A percentile compares a stretch with the other conserved stretches of the same genome.
phyloP scores from a whole-genome alignment of 1,139 yeast genomes.

The Hyphopichia khmerensis region DNA sequence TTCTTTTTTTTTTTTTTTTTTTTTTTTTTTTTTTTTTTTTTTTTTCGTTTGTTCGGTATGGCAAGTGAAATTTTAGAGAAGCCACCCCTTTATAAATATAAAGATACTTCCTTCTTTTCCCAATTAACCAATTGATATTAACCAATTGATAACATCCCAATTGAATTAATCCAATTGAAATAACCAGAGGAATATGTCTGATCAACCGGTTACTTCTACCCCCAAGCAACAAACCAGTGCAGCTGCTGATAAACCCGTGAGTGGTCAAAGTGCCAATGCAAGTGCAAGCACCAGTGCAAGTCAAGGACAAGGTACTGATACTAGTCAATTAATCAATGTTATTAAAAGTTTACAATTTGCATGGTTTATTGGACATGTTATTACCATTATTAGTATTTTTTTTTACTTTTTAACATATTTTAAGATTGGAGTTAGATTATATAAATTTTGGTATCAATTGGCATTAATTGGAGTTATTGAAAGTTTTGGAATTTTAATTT shows the following conservation, averaged over 20 bases:
- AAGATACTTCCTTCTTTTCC: not conserved
- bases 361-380: slow-evolving; percentile 71
- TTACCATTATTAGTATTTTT: slow-evolving; percentile 56
- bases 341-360: slow-evolving; percentile 50
- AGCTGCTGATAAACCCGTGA: too few relatives aligned
- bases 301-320: too few relatives aligned
- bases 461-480: slow-evolving; percentile 65
- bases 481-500: slow-evolving; percentile 76
- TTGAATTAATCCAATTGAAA: not conserved
- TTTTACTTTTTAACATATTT: slow-evolving; percentile 53
- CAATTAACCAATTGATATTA: not conserved
- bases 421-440: slow-evolving; percentile 18
- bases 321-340: not conserved
- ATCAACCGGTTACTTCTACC: not conserved
- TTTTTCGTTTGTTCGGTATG: too few relatives aligned
- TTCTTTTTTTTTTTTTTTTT: not conserved
- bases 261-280: too few relatives aligned
- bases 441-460: slow-evolving; percentile 54
- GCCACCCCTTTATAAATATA: not conserved
- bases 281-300: too few relatives aligned
- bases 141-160: not conserved
- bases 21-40: too few relatives aligned
- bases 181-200: slow-evolving; percentile 1
- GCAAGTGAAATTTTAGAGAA: not conserved
- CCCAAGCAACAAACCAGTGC: too few relatives aligned